These are phyloP conservation scores for Phytophthora pini DNA, from an alignment of 352 stramenopile genomes.

Conservation along the genomic window DNA sequence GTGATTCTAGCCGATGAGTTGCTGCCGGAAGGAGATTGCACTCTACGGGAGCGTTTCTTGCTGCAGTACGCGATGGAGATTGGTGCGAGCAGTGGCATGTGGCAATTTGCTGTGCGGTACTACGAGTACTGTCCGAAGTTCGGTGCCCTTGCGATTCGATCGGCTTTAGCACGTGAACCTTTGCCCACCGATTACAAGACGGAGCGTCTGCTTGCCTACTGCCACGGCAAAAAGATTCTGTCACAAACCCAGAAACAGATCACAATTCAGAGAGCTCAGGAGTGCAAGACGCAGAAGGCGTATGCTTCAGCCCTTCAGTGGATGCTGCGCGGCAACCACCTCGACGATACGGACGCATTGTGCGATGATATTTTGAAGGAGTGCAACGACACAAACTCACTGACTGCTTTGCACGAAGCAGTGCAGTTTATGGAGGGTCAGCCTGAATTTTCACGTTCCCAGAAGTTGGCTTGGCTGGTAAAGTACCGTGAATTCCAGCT, in stretches of 20 bases:
- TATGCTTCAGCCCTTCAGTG: conserved; percentile 69
- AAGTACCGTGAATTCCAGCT: conserved; percentile 75
- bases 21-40: conserved; percentile 51
- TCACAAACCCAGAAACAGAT: conserved; percentile 43
- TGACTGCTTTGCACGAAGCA: conserved; percentile 64
- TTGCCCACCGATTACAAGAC: conserved; percentile 65
- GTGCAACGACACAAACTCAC: conserved; percentile 42
- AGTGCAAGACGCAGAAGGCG: conserved; percentile 44
- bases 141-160: conserved; percentile 49
- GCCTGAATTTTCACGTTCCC: conserved; percentile 49
- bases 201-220: conserved; percentile 61
- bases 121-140: conserved; percentile 68
- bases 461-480: conserved; percentile 66
- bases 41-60: conserved; percentile 64
- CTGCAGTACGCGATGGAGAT: conserved; percentile 79
- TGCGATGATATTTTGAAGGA: conserved; percentile 63
- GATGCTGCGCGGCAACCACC: conserved; percentile 63
- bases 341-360: conserved; percentile 63
- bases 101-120: conserved; percentile 73
- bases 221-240: conserved; percentile 56
- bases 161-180: conserved; percentile 53
- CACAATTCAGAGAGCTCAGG: conserved; percentile 43
- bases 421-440: conserved; percentile 74
- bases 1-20: conserved; percentile 55
- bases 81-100: conserved; percentile 57